A percentile compares a stretch with the other conserved stretches of the same genome.
Evolutionary conservation across 805 yeast genomes (phyloP).

Genomic region (Wickerhamiella slavikovae): DNA sequence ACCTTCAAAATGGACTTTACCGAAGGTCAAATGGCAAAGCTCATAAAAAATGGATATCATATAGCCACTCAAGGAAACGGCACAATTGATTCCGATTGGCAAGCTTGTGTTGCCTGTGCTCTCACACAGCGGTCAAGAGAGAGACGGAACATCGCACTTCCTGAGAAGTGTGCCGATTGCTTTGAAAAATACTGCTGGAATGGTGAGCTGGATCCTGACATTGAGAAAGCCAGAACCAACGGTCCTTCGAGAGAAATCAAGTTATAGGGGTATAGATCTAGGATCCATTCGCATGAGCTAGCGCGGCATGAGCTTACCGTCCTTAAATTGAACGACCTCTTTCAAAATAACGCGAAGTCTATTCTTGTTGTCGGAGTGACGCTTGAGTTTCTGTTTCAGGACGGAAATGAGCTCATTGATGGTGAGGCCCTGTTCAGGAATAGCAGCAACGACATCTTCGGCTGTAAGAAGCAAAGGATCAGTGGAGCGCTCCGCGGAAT

Average conservation of each 20-base stretch:
- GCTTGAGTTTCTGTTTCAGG: slow-evolving; percentile 39
- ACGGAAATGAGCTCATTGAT: slow-evolving; percentile 42
- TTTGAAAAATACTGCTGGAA: slow-evolving; percentile 62
- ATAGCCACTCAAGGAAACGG: slow-evolving; percentile 42
- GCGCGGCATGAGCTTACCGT: slow-evolving; percentile 18
- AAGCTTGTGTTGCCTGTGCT: slow-evolving; percentile 66
- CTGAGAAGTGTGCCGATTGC: slow-evolving; percentile 54
- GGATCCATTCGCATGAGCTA: neutral
- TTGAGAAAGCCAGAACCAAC: neutral
- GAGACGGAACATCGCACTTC: slow-evolving; percentile 32
- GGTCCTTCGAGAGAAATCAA: neutral
- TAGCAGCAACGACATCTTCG: slow-evolving; percentile 47
- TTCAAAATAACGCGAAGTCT: slow-evolving; percentile 38
- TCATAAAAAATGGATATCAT: slow-evolving; percentile 60
- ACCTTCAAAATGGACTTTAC: slow-evolving; percentile 47
- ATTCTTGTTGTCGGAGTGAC: slow-evolving; percentile 41
- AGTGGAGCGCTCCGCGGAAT: slow-evolving; percentile 21
- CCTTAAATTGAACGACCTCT: slow-evolving; percentile 33
- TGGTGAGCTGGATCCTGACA: slow-evolving; percentile 19
- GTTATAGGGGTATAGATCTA: neutral
- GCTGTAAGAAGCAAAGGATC: slow-evolving; percentile 33
- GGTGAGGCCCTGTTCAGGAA: slow-evolving; percentile 25
- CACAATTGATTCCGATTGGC: slow-evolving; percentile 49
- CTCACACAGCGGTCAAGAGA: slow-evolving; percentile 61
- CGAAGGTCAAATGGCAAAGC: slow-evolving; percentile 31